Evolutionary conservation across 2,329 filamentous ascomycete species (phyloP).

Genomic region (Chaetomium globosum): DNA sequence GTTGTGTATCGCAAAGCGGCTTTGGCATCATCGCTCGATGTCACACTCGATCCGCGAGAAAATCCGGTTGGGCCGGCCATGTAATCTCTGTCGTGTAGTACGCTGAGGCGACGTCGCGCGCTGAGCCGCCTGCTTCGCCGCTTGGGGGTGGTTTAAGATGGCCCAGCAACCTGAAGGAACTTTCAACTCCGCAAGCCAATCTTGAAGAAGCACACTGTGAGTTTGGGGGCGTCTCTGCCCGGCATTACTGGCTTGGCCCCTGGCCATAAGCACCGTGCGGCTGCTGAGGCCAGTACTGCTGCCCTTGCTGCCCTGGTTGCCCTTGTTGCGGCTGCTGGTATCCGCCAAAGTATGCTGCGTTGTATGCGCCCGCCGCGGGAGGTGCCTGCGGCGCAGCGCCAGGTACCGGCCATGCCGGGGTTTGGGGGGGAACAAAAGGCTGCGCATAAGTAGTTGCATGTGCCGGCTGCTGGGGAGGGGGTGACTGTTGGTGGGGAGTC

Average conservation of each 20-base stretch:
- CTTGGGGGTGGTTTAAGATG: background rate
- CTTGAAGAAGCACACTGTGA: background rate
- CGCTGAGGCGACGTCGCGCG: background rate
- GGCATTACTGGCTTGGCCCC: conserved; percentile 23
- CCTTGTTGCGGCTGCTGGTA: conserved; percentile 45
- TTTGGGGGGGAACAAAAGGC: conserved; percentile 45
- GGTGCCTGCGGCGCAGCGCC: conserved; percentile 38
- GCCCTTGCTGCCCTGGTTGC: conserved; percentile 37
- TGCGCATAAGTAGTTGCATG: conserved; percentile 21
- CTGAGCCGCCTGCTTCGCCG: conserved; percentile 6
- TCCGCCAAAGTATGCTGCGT: conserved; percentile 60
- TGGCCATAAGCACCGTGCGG: conserved; percentile 29
- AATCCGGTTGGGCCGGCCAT: background rate
- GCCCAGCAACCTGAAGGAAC: background rate
- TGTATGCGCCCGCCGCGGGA: conserved; percentile 52
- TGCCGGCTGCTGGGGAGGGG: conserved; percentile 31
- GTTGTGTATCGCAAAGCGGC: background rate
- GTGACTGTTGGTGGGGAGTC: conserved; percentile 33
- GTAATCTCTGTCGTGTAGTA: background rate
- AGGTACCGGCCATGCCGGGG: conserved; percentile 42
- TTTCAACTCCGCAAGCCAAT: background rate
- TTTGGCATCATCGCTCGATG: conserved; percentile 14
- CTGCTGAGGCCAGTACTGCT: conserved; percentile 33
- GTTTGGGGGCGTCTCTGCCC: background rate
- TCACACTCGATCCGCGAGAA: background rate